phyloP scores from a whole-genome alignment of 495 filamentous ascomycete species.

The Parathielavia hyrcaniae region DNA sequence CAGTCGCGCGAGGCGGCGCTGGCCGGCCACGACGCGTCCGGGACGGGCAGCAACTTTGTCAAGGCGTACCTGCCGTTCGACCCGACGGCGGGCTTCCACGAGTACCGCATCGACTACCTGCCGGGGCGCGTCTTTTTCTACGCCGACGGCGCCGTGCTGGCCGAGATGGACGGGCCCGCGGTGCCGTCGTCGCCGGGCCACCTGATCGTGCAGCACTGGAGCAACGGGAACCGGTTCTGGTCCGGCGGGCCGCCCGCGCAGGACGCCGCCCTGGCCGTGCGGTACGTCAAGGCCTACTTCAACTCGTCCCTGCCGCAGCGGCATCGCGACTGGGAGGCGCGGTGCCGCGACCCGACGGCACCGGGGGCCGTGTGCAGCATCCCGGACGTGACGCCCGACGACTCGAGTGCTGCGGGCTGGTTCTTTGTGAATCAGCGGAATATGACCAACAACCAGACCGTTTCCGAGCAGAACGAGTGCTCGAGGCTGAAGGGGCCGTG shows the following conservation, averaged over 20 bases:
- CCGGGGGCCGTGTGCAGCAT: slow-evolving; percentile 50
- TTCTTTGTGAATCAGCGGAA: slow-evolving; percentile 55
- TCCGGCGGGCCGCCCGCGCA: slow-evolving; percentile 57
- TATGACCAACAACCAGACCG: slow-evolving; percentile 55
- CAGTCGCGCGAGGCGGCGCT: slow-evolving; percentile 53
- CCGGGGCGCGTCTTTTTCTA: slow-evolving; percentile 56
- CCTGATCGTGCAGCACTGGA: slow-evolving; percentile 69
- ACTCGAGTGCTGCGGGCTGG: slow-evolving; percentile 39
- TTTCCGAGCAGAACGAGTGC: slow-evolving; percentile 27
- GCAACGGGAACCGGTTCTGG: slow-evolving; percentile 65
- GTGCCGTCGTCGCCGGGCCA: slow-evolving; percentile 55
- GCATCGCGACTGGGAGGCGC: slow-evolving; percentile 37
- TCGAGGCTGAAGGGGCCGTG: slow-evolving; percentile 10
- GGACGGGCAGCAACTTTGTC: slow-evolving; percentile 49
- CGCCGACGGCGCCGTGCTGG: slow-evolving; percentile 51
- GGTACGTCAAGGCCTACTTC: slow-evolving; percentile 71
- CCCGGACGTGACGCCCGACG: slow-evolving; percentile 46
- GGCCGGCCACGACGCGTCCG: slow-evolving; percentile 51
- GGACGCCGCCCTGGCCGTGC: slow-evolving; percentile 55
- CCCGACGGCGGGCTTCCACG: slow-evolving; percentile 56
- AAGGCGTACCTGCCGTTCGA: slow-evolving; percentile 54
- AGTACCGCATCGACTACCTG: slow-evolving; percentile 74
- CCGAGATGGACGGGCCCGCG: slow-evolving; percentile 48
- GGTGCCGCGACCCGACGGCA: slow-evolving; percentile 44
- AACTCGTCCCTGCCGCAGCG: slow-evolving; percentile 53